Evolutionary conservation across 2,329 filamentous ascomycete genomes (phyloP), one percentile per base, ranked within the genome.

Genomic region (Colletotrichum falcatum): DNA sequence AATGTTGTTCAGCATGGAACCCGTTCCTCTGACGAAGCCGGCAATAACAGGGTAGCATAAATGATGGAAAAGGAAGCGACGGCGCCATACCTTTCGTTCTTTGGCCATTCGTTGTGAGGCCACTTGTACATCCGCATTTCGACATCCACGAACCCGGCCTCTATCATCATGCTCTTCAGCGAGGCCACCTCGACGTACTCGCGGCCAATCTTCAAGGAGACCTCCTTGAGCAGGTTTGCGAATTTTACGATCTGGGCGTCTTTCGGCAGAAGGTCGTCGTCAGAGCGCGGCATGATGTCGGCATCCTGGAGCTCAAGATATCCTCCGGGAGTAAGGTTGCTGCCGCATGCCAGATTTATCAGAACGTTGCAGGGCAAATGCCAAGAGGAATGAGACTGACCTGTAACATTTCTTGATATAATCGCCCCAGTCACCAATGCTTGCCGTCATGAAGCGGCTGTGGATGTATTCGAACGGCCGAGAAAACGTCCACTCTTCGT

Each of bases 391-490:
- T 7, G 33, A 59, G 23, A 14, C 37, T 3, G 14, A 71, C 68
- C 83, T 78, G 69, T 82, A 87, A 20, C 83, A 81, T 73, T 84
- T 79, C n/a, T 75, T 73, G 61, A 88, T 78, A 23, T 89, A 79
- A 18, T 77, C 76, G 0, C 81, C 81, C 81, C 84, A 87, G 74
- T 89, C 82, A 14, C 79, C 76, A 59, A 90, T 84, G 67, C 83
- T 84, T 26, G 82, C 82, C 3, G 82, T 80, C 77, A 90, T 82
- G 65, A 85, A 82, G 30, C 87, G 83, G 53, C 82, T 78, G 76
- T 89, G 86, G 66, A 90, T 84, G 74, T 84, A 87, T 76, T 89
- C 87, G 76, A 89, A 89, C 62, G 84, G 79, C 2, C 80, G 74
- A 67, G 83, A 83, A 20, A 73, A 77, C 3, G 83, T 77, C 87